Base-by-base conservation (phyloP, 1,284 basidiomycete species). In the Ceratobasidium sp. region DNA sequence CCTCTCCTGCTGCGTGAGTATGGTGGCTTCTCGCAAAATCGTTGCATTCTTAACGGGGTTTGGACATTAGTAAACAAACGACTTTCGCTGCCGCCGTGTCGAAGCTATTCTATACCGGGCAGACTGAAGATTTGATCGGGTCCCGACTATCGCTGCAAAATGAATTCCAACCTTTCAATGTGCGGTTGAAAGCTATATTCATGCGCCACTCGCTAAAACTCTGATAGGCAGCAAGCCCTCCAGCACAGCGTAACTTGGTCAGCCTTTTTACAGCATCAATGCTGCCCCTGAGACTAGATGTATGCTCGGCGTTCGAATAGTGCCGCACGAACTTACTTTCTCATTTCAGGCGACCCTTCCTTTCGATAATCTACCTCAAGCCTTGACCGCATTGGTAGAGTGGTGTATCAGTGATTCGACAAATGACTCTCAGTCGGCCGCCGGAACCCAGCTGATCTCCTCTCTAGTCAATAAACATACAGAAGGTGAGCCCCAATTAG, bases 401-500 rank as follows among this genome's bases (percentile, higher is more conserved):
- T 95, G 92, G 90, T 84, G 86, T 29, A 81, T 91, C 19, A 78
- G 81, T 4, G 79, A 83, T 2, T 84, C 87, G 0, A 83, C 85
- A 22, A 89, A 85, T 72, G 82, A 84, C 29, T 79, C 86, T 1
- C 93, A 95, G 80, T 83, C 86, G 73, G 84, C 86, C 31, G 85
- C 89, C 27, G 86, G 85, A 0, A 85, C 88, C 77, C 88, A 92
- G 61, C 79, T 91, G 14, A 83, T 95, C 13, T 85, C 89, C 0
- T 88, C 90, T 0, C 83, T 92, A 31, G 81, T 95, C 24, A 98
- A 98, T 81, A 94, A 95, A 82, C 87, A 88, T 61, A 84, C 85
- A 9, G 84, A 88, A 62, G 88, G 93, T 92, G 65, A 74, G 83
- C 75, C 22, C 8, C 13, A 4, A 16, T 14, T 46, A 39, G 24